Evolutionary conservation across 139 green algal genomes (phyloP).

Genomic region (Dunaliella sp.): DNA sequence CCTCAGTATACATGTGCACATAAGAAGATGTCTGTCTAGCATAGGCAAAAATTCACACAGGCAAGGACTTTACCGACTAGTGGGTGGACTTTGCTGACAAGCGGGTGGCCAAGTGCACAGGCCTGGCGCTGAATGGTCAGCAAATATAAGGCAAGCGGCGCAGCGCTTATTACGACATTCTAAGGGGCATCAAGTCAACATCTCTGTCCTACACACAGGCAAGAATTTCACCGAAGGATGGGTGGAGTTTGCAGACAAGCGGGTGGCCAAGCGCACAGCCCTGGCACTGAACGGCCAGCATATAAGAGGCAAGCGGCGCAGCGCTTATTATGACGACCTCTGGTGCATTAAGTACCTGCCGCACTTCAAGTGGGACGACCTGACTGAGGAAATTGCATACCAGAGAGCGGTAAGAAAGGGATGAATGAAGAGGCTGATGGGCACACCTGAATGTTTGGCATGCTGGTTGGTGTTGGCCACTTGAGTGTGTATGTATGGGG

Average conservation of each 20-base stretch:
- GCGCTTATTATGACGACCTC: conserved; percentile 87
- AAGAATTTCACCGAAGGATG: conserved; percentile 96
- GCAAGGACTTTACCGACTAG: conserved; percentile 93
- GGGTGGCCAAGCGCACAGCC: conserved; percentile 75
- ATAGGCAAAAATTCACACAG: too few species aligned
- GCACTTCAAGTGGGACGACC: conserved; percentile 95
- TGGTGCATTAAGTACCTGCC: conserved; percentile 94
- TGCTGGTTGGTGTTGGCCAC: too few species aligned
- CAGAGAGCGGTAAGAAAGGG: conserved; percentile 71
- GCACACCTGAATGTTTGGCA: too few species aligned
- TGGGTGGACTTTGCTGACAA: conserved; percentile 98
- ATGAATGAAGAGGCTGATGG: too few species aligned
- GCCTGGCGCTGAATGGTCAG: conserved; percentile 69
- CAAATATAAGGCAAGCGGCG: conserved; percentile 82
- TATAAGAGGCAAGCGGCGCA: conserved; percentile 83
- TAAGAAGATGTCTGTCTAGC: too few species aligned
- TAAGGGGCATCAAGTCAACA: conserved; percentile 95
- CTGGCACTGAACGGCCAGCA: conserved; percentile 68
- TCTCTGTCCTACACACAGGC: conserved; percentile 48
- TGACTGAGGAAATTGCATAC: conserved; percentile 91
- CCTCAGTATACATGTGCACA: too few species aligned
- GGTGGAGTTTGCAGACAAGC: conserved; percentile 95
- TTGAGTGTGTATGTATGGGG: too few species aligned
- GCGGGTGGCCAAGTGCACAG: conserved; percentile 73
- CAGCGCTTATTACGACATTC: conserved; percentile 84